Base-by-base conservation (phyloP, 2,329 filamentous ascomycete species). In the Aspergillus luchuensis region DNA sequence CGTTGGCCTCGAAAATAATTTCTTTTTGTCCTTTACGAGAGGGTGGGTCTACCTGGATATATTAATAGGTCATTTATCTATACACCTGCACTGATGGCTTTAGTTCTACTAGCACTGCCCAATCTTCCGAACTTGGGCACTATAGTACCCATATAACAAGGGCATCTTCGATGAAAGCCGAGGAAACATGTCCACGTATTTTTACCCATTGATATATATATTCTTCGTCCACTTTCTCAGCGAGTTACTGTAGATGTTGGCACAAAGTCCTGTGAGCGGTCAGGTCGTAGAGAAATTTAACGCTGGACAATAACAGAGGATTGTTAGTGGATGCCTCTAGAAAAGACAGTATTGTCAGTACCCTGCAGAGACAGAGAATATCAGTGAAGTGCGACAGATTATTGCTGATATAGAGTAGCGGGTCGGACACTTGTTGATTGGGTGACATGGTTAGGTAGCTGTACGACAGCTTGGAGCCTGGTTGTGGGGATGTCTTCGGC, bases 321-420 rank as follows among this genome's bases (percentile, higher is more conserved):
- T 10, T 30, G 8, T 4, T 30, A 11, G 10, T 30, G 28, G 3
- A 5, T 30, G 4, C 1, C 8, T 11, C 10, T 11, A 11, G 28
- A 7, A 28, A 28, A 30, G 28, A 30, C 28, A 30, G 28, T 4
- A 30, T 30, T 30, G 28, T 17, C 49, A 64, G 63, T 1, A 17
- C 39, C 51, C 63, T 66, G 39, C 58, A 68, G 51, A 61, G 62
- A 36, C 66, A 67, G 7, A 68, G 51, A 1, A 69, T 10, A 30
- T 0, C 51, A 11, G 57, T 67, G 2, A 59, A 52, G 17, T 68
- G 66, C 11, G 54, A 61, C 2, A 69, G 45, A 10, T 69, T 64
- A n/a, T 63, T 62, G 43, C 63, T 58, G 28, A 69, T 68, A 1
- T 64, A 52, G 4, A 69, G 57, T 8, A 69, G 33, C 0, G 61